Conservation (phyloP, 1,284 basidiomycete species). For the Melanopsichium pennsylvanicum region DNA sequence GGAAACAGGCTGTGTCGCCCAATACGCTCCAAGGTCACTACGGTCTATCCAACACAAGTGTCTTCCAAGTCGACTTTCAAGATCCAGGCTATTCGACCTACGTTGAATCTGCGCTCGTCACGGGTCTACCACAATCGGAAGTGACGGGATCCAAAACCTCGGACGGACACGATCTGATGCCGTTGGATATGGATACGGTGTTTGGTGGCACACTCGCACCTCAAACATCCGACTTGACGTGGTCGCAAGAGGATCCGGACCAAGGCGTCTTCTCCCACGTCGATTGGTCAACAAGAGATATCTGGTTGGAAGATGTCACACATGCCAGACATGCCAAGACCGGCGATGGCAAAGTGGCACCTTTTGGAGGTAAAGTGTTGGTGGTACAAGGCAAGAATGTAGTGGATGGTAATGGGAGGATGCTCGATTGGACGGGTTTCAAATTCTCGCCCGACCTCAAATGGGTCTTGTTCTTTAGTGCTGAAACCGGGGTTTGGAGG, state of each 20-base stretch:
- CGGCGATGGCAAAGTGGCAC: conserved; percentile 48
- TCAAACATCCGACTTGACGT: conserved; percentile 34
- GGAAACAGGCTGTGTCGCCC: conserved; percentile 30
- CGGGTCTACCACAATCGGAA: conserved; percentile 11
- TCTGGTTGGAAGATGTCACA: conserved; percentile 59
- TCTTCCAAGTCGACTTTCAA: conserved; percentile 39
- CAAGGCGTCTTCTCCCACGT: conserved; percentile 58
- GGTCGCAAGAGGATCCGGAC: conserved; percentile 51
- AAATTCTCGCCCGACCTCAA: conserved; percentile 49
- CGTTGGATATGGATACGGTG: conserved; percentile 46
- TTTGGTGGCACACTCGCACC: conserved; percentile 48
- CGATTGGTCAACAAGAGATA: conserved; percentile 41
- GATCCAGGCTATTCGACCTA: conserved; percentile 37
- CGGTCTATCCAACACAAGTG: conserved; percentile 21
- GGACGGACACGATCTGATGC: conserved; percentile 33
- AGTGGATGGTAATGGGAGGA: conserved; percentile 28
- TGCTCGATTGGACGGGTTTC: conserved; percentile 46
- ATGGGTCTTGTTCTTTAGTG: conserved; percentile 52
- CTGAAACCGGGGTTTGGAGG: conserved; percentile 79
- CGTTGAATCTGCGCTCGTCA: conserved; percentile 20
- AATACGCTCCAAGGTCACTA: conserved; percentile 36
- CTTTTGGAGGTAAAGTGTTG: conserved; percentile 47
- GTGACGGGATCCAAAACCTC: conserved; percentile 23
- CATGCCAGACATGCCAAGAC: conserved; percentile 43
- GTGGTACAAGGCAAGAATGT: conserved; percentile 52